Base-by-base conservation (phyloP, 306 rosid species). In the Rosa lucieae region DNA sequence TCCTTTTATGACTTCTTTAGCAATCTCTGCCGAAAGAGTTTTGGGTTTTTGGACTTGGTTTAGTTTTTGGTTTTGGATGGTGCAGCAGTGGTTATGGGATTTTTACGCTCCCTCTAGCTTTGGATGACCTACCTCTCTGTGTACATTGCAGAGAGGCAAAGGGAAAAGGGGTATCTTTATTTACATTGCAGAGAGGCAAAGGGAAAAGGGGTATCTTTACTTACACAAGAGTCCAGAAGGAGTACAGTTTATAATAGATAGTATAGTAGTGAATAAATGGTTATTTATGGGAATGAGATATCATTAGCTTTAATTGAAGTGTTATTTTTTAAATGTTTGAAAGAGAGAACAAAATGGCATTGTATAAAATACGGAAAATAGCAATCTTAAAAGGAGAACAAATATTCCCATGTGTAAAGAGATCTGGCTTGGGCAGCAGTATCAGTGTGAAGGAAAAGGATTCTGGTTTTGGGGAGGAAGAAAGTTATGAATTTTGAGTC, bases 401-500 rank as follows among this genome's bases (percentile, higher is more conserved):
- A 84, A 82, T 80, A 83, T 86, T 86, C 90, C 56, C 59, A 61
- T 3, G 35, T 63, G 63, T 26, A 42, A 80, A 76, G 78, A 78
- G 74, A 76, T 66, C 79, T 62, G 82, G 79, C 61, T 17, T 73
- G 49, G 77, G 48, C 12, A 73, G 48, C n/a, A 18, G 70, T 66
- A 61, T 26, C 67, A 59, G 47, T 75, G 79, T 75, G 85, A 79
- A 44, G 78, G 83, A 67, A 68, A 81, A 76, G 84, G 90, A 86
- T 87, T 87, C 87, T 83, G 78, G 43, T 43, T 75, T 83, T 70
- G 75, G 20, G 82, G 40, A 66, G 73, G 20, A 37, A 75, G 75
- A 87, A 76, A 65, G 53, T 72, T 21, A 9, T 52, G 55, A 73
- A 72, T 80, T 86, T 89, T 89, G 93, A 88, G 89, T n/a, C n/a